Base-by-base conservation (phyloP, 306 rosid genomes). In the Vigna mungo region DNA sequence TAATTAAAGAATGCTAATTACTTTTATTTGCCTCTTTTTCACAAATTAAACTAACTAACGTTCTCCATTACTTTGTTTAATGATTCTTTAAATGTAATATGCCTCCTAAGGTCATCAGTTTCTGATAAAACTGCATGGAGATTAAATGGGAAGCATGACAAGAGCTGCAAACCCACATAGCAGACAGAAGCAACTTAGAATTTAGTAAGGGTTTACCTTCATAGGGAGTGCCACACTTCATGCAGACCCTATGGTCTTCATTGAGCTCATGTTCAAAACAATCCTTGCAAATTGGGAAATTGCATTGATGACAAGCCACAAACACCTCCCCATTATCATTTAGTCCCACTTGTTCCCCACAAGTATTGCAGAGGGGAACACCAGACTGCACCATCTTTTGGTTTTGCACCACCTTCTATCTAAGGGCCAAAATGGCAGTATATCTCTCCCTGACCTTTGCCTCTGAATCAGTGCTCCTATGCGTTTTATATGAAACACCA, bases 251-350 rank as follows among this genome's bases (percentile, higher is more conserved):
- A 36, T 84, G 85, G 17, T 92, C 99, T 72, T 91, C 97, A 59
- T 78, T 90, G 82, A 84, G 43, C 79, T 90, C 97, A 46, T 64
- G 72, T 66, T 87, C 85, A 56, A 90, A 76, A 52, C 99, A 95
- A 30, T 85, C 81, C 84, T 83, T 95, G 81, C 99, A 95, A 81
- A 95, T 84, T 20, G 97, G 94, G 83, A 84, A 85, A 39, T 84
- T 81, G 81, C 99, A 95, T 9, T 76, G 84, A 47, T 81, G 90
- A 79, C 99, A 95, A 52, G 91, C 94, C 85, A 90, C 91, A 67
- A 90, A 90, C 52, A 76, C 75, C 43, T 95, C 94, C 14, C 92
- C 97, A 76, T 87, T 88, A 74, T 87, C 91, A 84, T 82, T 82
- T 63, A 86, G 23, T 16, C 85, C 93, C 18, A 91, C 82, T 54